Percentiles rank a stretch among this genome's conserved stretches.
These are phyloP conservation scores for Penicillium sp. DNA, from an alignment of 2,329 filamentous ascomycete genomes.

Conservation along the genomic window DNA sequence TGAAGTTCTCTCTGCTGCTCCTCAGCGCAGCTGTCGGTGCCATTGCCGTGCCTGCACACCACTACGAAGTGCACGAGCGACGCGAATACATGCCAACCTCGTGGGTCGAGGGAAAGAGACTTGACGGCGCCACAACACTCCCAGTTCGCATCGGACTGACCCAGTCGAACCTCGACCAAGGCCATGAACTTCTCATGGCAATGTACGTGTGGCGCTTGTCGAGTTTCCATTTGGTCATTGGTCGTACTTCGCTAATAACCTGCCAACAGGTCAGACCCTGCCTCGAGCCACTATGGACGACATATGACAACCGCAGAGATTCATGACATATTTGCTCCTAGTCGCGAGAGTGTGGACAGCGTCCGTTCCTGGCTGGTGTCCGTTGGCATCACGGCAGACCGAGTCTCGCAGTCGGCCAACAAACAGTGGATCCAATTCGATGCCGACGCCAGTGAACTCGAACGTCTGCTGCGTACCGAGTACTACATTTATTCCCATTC, in stretches of 20 bases:
- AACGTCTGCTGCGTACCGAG: constrained; percentile 39
- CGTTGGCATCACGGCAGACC: constrained; percentile 25
- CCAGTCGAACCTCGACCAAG: constrained; percentile 29
- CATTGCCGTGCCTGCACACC: constrained; percentile 23
- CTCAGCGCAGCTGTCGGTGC: constrained; percentile 19
- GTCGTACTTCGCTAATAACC: background rate
- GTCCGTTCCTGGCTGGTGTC: constrained; percentile 32
- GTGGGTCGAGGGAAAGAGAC: constrained; percentile 29
- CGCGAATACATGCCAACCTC: constrained; percentile 26
- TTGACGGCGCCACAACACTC: constrained; percentile 20
- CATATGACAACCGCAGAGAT: constrained; percentile 34
- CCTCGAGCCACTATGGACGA: constrained; percentile 37
- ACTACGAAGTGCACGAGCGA: constrained; percentile 32
- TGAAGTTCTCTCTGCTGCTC: constrained; percentile 26
- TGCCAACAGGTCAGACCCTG: constrained; percentile 33
- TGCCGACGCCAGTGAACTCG: constrained; percentile 36
- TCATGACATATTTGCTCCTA: constrained; percentile 38
- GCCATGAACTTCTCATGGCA: constrained; percentile 32
- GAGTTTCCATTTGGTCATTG: background rate
- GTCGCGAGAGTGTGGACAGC: constrained; percentile 25
- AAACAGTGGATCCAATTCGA: constrained; percentile 45
- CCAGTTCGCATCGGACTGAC: constrained; percentile 29
- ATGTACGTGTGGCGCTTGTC: constrained; percentile 24
- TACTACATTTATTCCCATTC: constrained; percentile 41
- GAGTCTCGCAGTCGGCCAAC: constrained; percentile 30